Evolutionary conservation across 768 basidiomycete genomes (phyloP).

Genomic region (Gymnopilus junonius): DNA sequence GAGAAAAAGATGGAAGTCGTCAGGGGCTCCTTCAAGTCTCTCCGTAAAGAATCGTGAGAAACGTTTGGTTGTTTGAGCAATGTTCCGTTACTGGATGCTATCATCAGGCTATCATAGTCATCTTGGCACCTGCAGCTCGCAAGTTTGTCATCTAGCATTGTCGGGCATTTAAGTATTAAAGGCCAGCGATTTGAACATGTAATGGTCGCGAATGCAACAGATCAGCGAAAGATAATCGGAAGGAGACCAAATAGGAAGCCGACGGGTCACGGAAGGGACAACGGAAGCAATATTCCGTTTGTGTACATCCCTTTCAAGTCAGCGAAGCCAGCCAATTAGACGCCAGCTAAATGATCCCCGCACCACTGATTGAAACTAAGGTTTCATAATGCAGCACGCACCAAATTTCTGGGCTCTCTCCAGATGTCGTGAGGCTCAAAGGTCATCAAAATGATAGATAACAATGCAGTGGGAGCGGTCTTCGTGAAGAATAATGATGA

Average conservation of each 20-base stretch:
- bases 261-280: background rate
- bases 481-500: background rate
- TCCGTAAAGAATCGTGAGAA: constrained; percentile 3
- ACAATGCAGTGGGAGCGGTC: background rate
- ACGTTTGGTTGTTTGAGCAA: background rate
- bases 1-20: constrained; percentile 2
- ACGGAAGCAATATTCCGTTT: constrained; percentile 1
- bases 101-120: no score
- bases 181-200: background rate
- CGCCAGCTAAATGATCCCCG: constrained; percentile 1
- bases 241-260: background rate
- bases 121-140: no score
- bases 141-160: background rate
- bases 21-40: background rate
- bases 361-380: background rate
- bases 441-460: constrained; percentile 2
- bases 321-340: background rate
- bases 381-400: background rate
- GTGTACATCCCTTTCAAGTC: background rate
- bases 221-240: background rate
- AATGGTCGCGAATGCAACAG: background rate
- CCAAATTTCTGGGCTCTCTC: background rate
- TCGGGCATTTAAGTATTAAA: background rate
- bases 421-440: background rate
- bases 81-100: background rate